These are phyloP conservation scores for Chlorella ohadii DNA, from an alignment of 139 green algal species.

Conservation along the genomic window DNA sequence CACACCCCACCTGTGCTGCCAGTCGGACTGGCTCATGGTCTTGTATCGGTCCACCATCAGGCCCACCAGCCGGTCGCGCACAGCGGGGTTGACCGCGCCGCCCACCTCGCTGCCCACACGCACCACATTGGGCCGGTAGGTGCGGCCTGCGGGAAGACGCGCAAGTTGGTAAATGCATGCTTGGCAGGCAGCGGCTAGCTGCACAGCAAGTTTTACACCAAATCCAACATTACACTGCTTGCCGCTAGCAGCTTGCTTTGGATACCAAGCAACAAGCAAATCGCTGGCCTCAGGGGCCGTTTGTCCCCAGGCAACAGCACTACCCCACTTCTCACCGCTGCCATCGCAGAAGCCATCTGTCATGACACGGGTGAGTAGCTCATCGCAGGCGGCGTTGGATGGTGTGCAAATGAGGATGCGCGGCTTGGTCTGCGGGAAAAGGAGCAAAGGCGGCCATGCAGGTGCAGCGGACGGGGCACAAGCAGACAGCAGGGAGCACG, in stretches of 20 bases:
- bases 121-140: conserved; percentile 76
- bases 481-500: no score
- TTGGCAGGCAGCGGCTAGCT: no score
- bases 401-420: conserved; percentile 94
- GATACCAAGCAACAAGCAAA: no score
- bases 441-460: no score
- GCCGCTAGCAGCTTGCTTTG: no score
- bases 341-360: conserved; percentile 71
- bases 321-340: background rate
- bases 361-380: conserved; percentile 92
- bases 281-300: no score
- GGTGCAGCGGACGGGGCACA: background rate
- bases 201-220: no score
- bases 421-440: conserved; percentile 52
- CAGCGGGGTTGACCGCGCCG: conserved; percentile 5
- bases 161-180: no score
- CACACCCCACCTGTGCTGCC: conserved; percentile 30
- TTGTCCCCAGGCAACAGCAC: no score
- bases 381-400: conserved; percentile 94
- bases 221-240: no score
- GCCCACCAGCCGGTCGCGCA: conserved; percentile 34
- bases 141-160: conserved; percentile 4
- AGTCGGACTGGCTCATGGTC: conserved; percentile 39
- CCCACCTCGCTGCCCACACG: conserved; percentile 61
- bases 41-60: conserved; percentile 36